Percentiles rank a stretch among this genome's conserved stretches.
Conservation (phyloP, 768 basidiomycete genomes). For the Phaeolepiota aurea region DNA sequence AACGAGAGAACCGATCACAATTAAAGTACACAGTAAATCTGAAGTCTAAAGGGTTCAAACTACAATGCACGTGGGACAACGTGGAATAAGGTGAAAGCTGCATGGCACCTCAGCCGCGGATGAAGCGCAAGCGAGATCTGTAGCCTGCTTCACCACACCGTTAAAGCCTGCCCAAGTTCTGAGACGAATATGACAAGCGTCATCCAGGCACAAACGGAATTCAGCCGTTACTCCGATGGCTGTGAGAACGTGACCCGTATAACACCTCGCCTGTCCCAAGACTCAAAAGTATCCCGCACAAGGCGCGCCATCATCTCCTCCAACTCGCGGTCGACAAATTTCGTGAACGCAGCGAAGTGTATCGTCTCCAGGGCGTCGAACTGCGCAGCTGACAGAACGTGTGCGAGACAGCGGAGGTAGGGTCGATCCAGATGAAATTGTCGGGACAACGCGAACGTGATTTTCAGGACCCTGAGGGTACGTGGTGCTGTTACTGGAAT, state of each 20-base stretch:
- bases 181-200: too few relatives aligned
- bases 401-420: conserved; percentile 13
- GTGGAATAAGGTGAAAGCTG: too few relatives aligned
- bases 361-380: conserved; percentile 14
- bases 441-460: conserved; percentile 19
- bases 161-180: too few relatives aligned
- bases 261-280: background rate
- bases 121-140: too few relatives aligned
- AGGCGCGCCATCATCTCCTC: background rate
- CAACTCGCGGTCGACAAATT: conserved; percentile 11
- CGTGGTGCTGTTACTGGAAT: conserved; percentile 8
- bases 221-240: background rate
- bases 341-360: conserved; percentile 17
- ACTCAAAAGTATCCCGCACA: background rate
- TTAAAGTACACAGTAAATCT: too few relatives aligned
- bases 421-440: conserved; percentile 22
- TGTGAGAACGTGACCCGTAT: conserved; percentile 1
- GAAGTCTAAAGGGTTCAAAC: too few relatives aligned
- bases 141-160: too few relatives aligned
- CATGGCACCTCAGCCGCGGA: too few relatives aligned
- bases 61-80: too few relatives aligned
- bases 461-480: conserved; percentile 13
- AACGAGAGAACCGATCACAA: too few relatives aligned
- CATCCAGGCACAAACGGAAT: too few relatives aligned
- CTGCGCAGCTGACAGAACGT: conserved; percentile 12